These are phyloP conservation scores for Trypanosoma vivax DNA, from an alignment of 208 protist genomes.

Conservation along the genomic window DNA sequence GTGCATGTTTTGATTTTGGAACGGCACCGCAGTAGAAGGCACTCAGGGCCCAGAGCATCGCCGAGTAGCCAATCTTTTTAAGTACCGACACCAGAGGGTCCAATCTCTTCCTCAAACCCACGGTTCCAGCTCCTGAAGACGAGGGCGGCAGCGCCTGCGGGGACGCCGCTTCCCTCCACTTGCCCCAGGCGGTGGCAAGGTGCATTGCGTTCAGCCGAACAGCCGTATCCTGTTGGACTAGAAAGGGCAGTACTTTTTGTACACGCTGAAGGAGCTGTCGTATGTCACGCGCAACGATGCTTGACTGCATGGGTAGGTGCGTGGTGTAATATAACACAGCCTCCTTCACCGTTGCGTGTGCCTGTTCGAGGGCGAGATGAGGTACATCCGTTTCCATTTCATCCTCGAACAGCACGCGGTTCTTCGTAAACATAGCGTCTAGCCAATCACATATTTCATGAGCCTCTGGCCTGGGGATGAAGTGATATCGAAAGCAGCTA, in stretches of 20 bases:
- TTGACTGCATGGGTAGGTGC: constrained; percentile 67
- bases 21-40: constrained; percentile 80
- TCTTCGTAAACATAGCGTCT: constrained; percentile 14
- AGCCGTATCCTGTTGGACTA: constrained; percentile 13
- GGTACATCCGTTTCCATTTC: background rate
- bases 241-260: constrained; percentile 42
- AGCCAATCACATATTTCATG: constrained; percentile 42
- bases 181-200: constrained; percentile 53
- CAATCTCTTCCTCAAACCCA: background rate
- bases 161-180: background rate
- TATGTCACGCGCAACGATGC: constrained; percentile 50
- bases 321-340: constrained; percentile 62
- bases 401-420: background rate
- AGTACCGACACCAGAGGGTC: constrained; percentile 55
- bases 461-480: constrained; percentile 38
- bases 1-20: constrained; percentile 45
- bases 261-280: constrained; percentile 59
- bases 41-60: constrained; percentile 68
- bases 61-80: constrained; percentile 49
- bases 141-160: background rate
- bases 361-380: constrained; percentile 6
- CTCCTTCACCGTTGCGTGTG: constrained; percentile 18
- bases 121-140: too few species aligned
- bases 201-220: constrained; percentile 54
- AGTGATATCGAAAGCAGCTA: constrained; percentile 74